Base-by-base conservation (phyloP, 768 basidiomycete genomes). In the Pulveroboletus sp. region DNA sequence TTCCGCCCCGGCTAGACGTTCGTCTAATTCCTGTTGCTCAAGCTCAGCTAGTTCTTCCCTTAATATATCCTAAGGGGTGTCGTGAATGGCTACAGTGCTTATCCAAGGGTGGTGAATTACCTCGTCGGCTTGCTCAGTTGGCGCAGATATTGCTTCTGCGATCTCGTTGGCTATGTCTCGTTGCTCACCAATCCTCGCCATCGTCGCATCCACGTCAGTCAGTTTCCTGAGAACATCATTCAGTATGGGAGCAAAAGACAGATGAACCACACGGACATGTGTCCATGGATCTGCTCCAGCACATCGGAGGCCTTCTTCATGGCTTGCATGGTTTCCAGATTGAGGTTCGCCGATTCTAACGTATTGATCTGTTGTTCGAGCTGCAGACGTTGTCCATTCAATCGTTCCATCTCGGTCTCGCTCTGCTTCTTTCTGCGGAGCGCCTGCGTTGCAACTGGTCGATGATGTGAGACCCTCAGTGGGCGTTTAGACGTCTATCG, bases 311-410 rank as follows among this genome's bases (percentile, higher is more conserved):
- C 95, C 69, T 89, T 88, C 86, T 93, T 96, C 90, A 99, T 96
- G 26, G 89, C 93, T 18, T 81, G 76, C 89, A 99, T 92, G 12
- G 93, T 97, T 77, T 97, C 93, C 63, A 89, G 86, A 68, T 99
- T 98, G 69, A 98, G 79, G 73, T 97, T 98, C 39, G 96, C 96
- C 14, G 89, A 91, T 69, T 98, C 96, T 39, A 98, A 80, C 17
- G 95, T 95, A 71, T 94, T 94, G 51, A 98, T 86, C 73, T 98
- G 95, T 69, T 89, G 85, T 73, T 97, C 95, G 28, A 99, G 79
- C 61, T 96, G 95, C 66, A 97, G 69, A 57, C 91, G 81, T 46
- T 86, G 88, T 11, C 89, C 90, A 41, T 83, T 80, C 57, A 98
- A 73, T 59, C 86, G 78, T 56, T 96, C 92, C 52, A 97, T 74